Percentiles rank a stretch among this genome's conserved stretches.
phyloP scores from a whole-genome alignment of 2,329 filamentous ascomycete species.

The Colletotrichum lentis region DNA sequence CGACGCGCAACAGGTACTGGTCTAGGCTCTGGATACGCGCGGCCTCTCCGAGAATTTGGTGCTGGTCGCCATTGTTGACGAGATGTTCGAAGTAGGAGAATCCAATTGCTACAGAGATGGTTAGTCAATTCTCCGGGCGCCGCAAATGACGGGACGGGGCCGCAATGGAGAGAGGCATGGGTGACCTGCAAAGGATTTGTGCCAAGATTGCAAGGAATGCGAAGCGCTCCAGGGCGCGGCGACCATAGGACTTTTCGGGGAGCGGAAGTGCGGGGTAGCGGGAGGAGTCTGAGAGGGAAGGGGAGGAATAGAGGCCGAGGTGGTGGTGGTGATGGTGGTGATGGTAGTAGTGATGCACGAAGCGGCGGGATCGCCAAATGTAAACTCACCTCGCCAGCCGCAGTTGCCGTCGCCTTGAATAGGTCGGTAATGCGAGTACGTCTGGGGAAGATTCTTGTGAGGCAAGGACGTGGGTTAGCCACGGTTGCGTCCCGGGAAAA shows the following conservation, averaged over 20 bases:
- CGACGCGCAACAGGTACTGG: conserved; percentile 73
- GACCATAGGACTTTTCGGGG: neutral
- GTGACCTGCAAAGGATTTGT: neutral
- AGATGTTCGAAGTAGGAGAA: conserved; percentile 94
- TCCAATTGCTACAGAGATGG: conserved; percentile 73
- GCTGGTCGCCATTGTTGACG: conserved; percentile 70
- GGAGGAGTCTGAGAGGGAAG: neutral
- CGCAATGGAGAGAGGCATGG: neutral
- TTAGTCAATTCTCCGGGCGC: conserved; percentile 14
- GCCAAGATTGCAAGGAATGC: neutral
- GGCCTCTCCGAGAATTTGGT: conserved; percentile 74
- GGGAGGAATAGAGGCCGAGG: no score
- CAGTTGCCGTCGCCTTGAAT: conserved; percentile 95
- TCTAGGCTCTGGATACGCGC: conserved; percentile 76
- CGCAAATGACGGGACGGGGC: neutral
- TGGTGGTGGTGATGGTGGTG: neutral
- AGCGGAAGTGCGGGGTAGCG: conserved; percentile 37
- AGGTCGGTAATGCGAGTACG: conserved; percentile 86
- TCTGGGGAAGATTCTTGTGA: conserved; percentile 76
- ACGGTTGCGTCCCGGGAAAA: conserved; percentile 17
- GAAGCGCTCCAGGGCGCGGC: conserved; percentile 7
- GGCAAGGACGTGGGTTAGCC: conserved; percentile 7
- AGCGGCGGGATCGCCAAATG: conserved; percentile 6
- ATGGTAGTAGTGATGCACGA: neutral
- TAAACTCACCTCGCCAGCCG: conserved; percentile 89